phyloP scores from a whole-genome alignment of 805 yeast species.

The Pichia membranifaciens region DNA sequence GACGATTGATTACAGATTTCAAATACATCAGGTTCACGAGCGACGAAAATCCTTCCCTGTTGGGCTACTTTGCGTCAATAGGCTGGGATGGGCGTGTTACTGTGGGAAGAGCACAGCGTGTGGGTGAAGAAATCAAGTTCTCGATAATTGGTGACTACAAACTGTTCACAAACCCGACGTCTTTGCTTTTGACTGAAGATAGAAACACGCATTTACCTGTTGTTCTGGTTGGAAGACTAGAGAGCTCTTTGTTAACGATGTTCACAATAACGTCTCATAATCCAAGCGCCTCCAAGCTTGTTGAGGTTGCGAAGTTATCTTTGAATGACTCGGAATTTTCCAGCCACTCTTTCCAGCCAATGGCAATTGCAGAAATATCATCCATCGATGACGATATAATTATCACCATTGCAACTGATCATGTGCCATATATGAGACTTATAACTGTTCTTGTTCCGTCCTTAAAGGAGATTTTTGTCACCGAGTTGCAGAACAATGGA shows the following conservation, averaged over 20 bases:
- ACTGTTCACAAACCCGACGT: conserved; percentile 46
- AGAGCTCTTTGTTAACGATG: conserved; percentile 53
- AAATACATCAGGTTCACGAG: conserved; percentile 10
- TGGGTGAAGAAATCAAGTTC: conserved; percentile 10
- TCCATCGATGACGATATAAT: conserved; percentile 16
- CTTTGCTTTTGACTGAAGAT: conserved; percentile 34
- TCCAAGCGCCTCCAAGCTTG: conserved; percentile 17
- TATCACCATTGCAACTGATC: conserved; percentile 67
- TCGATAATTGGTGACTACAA: conserved; percentile 26
- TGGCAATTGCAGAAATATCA: conserved; percentile 33
- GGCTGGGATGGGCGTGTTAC: conserved; percentile 54
- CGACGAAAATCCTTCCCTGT: conserved; percentile 1
- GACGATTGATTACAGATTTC: conserved; percentile 25
- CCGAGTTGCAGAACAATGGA: neutral
- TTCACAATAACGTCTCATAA: conserved; percentile 22
- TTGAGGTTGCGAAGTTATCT: conserved; percentile 44
- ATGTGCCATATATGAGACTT: conserved; percentile 69
- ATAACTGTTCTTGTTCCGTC: conserved; percentile 46
- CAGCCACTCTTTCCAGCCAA: conserved; percentile 56
- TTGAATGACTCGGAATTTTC: conserved; percentile 71
- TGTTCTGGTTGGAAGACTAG: conserved; percentile 52
- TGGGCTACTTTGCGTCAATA: conserved; percentile 41
- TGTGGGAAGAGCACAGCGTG: conserved; percentile 23
- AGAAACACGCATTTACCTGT: conserved; percentile 27
- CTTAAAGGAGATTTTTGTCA: conserved; percentile 16